Percentiles rank a stretch among this genome's conserved stretches.
These are phyloP conservation scores for Exophiala viscosa DNA, from an alignment of 2,329 filamentous ascomycete genomes.

Conservation along the genomic window DNA sequence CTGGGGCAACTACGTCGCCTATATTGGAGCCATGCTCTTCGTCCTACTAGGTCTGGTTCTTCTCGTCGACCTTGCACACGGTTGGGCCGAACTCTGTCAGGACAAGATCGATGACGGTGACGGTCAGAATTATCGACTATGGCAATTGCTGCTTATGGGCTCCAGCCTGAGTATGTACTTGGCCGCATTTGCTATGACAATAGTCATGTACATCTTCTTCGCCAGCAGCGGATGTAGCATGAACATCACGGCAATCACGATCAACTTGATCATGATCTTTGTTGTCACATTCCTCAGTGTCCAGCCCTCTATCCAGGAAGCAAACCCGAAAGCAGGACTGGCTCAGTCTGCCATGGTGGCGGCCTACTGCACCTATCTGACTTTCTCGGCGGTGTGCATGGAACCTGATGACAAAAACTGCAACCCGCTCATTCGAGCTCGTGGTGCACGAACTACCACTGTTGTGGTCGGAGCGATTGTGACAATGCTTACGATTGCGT, in stretches of 20 bases:
- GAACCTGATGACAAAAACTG: constrained; percentile 91
- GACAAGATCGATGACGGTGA: constrained; percentile 75
- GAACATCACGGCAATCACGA: constrained; percentile 94
- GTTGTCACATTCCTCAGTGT: constrained; percentile 79
- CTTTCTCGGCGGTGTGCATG: constrained; percentile 97
- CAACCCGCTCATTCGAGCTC: constrained; percentile 82
- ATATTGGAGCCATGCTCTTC: constrained; percentile 87
- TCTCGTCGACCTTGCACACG: constrained; percentile 90
- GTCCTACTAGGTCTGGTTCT: constrained; percentile 87
- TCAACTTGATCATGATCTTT: constrained; percentile 83
- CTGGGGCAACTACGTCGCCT: constrained; percentile 91
- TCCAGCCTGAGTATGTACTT: constrained; percentile 94
- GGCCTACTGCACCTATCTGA: constrained; percentile 97
- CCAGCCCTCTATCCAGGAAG: constrained; percentile 83
- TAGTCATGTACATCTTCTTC: constrained; percentile 97
- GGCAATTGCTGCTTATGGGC: constrained; percentile 83
- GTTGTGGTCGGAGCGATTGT: constrained; percentile 90
- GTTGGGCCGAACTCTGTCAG: constrained; percentile 95
- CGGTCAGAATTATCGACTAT: constrained; percentile 63
- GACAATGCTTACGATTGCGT: constrained; percentile 94
- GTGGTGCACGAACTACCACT: constrained; percentile 82
- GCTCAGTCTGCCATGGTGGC: constrained; percentile 98
- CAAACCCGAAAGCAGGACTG: constrained; percentile 87
- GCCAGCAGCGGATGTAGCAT: constrained; percentile 76
- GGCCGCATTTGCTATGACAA: constrained; percentile 85